Evolutionary conservation across 2,329 filamentous ascomycete species (phyloP), one percentile per base, ranked within the genome.

Genomic region (Aspergillus sp.): DNA sequence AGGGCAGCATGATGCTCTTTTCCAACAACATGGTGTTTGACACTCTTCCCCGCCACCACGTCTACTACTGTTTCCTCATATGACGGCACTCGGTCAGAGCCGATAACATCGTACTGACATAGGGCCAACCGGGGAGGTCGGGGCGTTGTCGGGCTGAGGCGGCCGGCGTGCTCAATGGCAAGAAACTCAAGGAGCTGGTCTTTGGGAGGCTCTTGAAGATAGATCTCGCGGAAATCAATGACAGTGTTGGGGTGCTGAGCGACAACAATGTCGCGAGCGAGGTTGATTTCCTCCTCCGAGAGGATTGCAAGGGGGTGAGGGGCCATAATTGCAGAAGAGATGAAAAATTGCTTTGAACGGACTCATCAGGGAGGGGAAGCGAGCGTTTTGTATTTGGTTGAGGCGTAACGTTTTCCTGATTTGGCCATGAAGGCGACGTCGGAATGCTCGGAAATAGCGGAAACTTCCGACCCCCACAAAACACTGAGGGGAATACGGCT

Each of bases 81-180:
- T 52, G 80, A 78, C 6, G 81, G 80, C 6, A 81, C 72, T 43
- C 78, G 80, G 43, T 83, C 79, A 5, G 69, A 65, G 1, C 81
- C 80, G 56, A 85, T 79, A 49, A 86, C 77, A 70, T 82, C 83
- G 72, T 86, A 87, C 62, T 82, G 78, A 35, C 81, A 80, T 45
- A 80, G 76, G 2, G 82, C 84, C 50, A 82, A 65, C 31, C 83
- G 76, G 7, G 78, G 73, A 14, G 81, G 82, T 2, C 77, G 72
- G 14, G 76, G 76, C 2, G 77, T 78, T 2, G 71, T 70, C 15
- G 70, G 67, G 21, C 71, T 73, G 41, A 77, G 53, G n/a, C 71
- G 69, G 17, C 75, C 74, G 19, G 75, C 74, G 54, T 82, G 80
- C 61, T 83, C 81, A 3, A 79, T 68, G 0, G 76, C 74, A 4